Base-by-base conservation (phyloP, 371 early-diverging fungal species). In the Choanephora cucurbitarum region DNA sequence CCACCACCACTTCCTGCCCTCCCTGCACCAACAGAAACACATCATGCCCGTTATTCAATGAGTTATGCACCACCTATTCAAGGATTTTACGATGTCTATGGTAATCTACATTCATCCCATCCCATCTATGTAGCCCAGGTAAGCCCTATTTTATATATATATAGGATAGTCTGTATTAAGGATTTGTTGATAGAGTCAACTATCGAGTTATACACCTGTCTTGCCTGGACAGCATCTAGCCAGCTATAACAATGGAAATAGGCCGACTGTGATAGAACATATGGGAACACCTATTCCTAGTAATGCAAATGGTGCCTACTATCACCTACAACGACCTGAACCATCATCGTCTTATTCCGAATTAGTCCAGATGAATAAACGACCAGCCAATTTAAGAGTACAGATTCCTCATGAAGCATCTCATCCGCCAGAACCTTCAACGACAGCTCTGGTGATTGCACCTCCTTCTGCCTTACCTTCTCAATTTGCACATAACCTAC, bases 401-500 rank as follows among this genome's bases (percentile, higher is more conserved):
- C 51, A 54, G 23, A 58, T 58, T 21, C 54, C 61, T 5, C 48
- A 22, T 31, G 52, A 58, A 49, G 0, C 37, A 1, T 8, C 44
- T 22, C 31, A 22, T n/a, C 50, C 44, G 40, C 31, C 55, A 3
- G 28, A 28, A 28, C 46, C 42, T 19, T 19, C 51, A n/a, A n/a
- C n/a, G n/a, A n/a, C n/a, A n/a, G 9, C 15, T 4, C 17, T 31
- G 7, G 9, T 31, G 4, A 41, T 52, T 18, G 44, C 19, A 34
- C 56, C 57, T 15, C 58, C 58, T 21, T 58, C 55, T 17, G 78
- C 84, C 14, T 55, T 83, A 7, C 84, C 84, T 4, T 83, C 84
- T 1, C 84, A 90, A 59, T 90, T 88, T 56, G 87, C 87, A 40
- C 86, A 88, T 56, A 89, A 86, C 60, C 65, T 90, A 28, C 90